A percentile compares a stretch with the other conserved stretches of the same genome.
Evolutionary conservation across 1,284 basidiomycete species (phyloP).

Genomic region (Stygiomarasmius scandens): DNA sequence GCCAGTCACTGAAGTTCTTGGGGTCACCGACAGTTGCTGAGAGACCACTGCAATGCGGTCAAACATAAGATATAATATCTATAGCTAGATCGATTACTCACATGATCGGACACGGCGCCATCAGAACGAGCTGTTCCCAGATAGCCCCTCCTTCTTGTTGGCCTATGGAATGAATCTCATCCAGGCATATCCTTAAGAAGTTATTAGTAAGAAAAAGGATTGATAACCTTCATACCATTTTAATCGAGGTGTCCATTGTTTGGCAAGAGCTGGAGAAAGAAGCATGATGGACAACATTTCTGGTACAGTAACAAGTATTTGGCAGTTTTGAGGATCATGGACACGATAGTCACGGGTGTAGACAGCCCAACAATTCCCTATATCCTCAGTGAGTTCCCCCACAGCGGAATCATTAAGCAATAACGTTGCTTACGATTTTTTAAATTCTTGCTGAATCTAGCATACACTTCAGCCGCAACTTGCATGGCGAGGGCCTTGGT

Average conservation of each 20-base stretch:
- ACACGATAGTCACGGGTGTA: constrained; percentile 70
- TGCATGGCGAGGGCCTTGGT: constrained; percentile 74
- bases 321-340: constrained; percentile 64
- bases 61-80: neutral
- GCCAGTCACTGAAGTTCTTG: constrained; percentile 66
- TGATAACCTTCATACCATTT: constrained; percentile 45
- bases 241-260: constrained; percentile 62
- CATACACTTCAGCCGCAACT: constrained; percentile 72
- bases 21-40: constrained; percentile 73
- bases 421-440: constrained; percentile 42
- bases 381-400: constrained; percentile 36
- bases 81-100: constrained; percentile 35
- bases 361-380: constrained; percentile 66
- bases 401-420: constrained; percentile 5
- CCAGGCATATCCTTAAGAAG: constrained; percentile 60
- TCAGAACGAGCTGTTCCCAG: constrained; percentile 70
- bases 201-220: neutral
- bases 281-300: constrained; percentile 71
- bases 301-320: constrained; percentile 73
- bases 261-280: constrained; percentile 63
- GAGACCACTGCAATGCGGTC: constrained; percentile 49
- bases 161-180: constrained; percentile 75
- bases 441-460: constrained; percentile 64
- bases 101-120: constrained; percentile 72
- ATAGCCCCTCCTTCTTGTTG: constrained; percentile 68